Base-by-base conservation (phyloP, 768 basidiomycete species). In the Wakefieldia striispora region DNA sequence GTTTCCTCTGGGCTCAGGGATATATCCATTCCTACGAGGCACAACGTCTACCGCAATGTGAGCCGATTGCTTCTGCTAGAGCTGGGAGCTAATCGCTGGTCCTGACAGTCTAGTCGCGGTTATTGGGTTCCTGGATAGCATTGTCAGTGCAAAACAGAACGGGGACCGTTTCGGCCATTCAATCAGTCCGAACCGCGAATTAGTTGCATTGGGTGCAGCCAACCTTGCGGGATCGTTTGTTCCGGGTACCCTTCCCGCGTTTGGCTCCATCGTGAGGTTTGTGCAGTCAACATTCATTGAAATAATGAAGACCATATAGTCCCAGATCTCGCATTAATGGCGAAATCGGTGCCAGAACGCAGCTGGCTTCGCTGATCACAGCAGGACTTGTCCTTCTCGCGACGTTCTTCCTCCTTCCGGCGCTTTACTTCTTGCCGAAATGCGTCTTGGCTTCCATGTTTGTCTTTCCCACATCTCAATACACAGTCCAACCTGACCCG, bases 71-170 rank as follows among this genome's bases (percentile, higher is more conserved):
- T 42, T 6, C 19, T n/a, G 2, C 0, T 29, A 16, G 21, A 16
- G 9, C 23, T 6, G 11, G 3, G 21, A 33, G 19, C 52, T 51
- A 27, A 60, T 13, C 23, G 23, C 34, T 45, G n/a, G 0, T n/a
- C 10, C 17, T 37, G 17, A 27, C 56, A 90, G 88, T 27, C 65
- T 93, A 45, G 86, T 91, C 43, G 81, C 88, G 0, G 77, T 95
- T 36, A 79, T 92, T 19, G 97, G 97, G 1, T 97, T 95, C 66
- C 73, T 99, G 52, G 95, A 99, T 65, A 91, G 88, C 52, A 93
- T 97, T 53, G 92, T 94, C 3, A 90, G 94, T 0, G 95, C 95
- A 3, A 97, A 98, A 61, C 94, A 97, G 65, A 95, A 89, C 51
- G 83, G 83, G 0, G 79, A 83, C 4, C 84, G 85, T 12, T 97